Percentiles rank a stretch among this genome's conserved stretches.
phyloP scores from a whole-genome alignment of 2,329 filamentous ascomycete species.

The Fusarium mangiferae region DNA sequence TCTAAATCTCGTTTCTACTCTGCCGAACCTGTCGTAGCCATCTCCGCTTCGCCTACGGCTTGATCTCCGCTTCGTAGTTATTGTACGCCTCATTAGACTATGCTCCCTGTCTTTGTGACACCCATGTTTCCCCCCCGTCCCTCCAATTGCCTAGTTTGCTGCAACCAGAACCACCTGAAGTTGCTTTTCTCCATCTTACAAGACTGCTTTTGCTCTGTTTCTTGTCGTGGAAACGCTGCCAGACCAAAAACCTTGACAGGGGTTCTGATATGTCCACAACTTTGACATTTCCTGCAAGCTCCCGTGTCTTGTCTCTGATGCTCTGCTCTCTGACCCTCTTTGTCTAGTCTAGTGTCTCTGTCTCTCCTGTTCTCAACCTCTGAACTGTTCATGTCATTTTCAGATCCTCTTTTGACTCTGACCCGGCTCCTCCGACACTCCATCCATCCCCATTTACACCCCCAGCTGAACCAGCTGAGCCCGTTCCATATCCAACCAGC shows the following conservation, averaged over 20 bases:
- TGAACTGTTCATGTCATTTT: background rate
- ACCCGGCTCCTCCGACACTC: slow-evolving; percentile 19
- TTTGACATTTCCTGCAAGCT: slow-evolving; percentile 38
- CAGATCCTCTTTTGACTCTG: slow-evolving; percentile 3
- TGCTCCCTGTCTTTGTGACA: slow-evolving; percentile 29
- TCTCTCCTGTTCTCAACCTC: slow-evolving; percentile 20
- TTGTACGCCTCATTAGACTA: slow-evolving; percentile 26
- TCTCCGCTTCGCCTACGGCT: slow-evolving; percentile 18
- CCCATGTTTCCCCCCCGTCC: slow-evolving; percentile 33
- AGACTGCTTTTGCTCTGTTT: slow-evolving; percentile 6
- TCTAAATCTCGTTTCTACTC: background rate
- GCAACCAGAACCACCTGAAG: slow-evolving; percentile 27
- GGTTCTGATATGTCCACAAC: slow-evolving; percentile 24
- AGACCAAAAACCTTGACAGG: background rate
- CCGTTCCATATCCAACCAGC: slow-evolving; percentile 27
- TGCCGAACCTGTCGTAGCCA: slow-evolving; percentile 3
- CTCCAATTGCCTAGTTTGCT: slow-evolving; percentile 19
- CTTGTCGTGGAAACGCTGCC: slow-evolving; percentile 7
- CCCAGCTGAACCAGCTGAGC: slow-evolving; percentile 29
- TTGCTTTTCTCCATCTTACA: slow-evolving; percentile 33
- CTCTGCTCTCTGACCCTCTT: slow-evolving; percentile 22
- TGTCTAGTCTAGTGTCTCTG: slow-evolving; percentile 12
- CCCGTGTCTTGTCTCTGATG: slow-evolving; percentile 31
- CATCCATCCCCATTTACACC: slow-evolving; percentile 1
- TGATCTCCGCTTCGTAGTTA: slow-evolving; percentile 22